phyloP scores from a whole-genome alignment of 257 asterid genomes.

The Avicennia marina region DNA sequence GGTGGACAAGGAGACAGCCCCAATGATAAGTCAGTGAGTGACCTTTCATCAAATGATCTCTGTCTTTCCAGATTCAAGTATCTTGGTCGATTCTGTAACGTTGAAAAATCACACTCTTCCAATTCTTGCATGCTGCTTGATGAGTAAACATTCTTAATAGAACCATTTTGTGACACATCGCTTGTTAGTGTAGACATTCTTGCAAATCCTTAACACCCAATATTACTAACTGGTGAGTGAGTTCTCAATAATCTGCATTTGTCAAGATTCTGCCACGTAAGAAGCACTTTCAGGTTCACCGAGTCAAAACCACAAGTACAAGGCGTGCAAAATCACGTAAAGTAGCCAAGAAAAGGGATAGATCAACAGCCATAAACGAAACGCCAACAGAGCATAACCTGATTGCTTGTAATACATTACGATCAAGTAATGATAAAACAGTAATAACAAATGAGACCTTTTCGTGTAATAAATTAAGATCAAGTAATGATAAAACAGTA shows the following conservation, averaged over 20 bases:
- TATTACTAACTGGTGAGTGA: background rate
- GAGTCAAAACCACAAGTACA: too few species aligned
- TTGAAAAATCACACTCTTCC: constrained; percentile 49
- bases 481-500: too few species aligned
- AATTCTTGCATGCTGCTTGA: constrained; percentile 30
- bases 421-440: too few species aligned
- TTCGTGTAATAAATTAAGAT: too few species aligned
- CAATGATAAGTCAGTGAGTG: constrained; percentile 37
- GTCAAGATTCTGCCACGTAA: too few species aligned
- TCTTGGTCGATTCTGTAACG: constrained; percentile 36
- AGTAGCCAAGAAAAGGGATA: too few species aligned
- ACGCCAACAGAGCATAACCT: too few species aligned
- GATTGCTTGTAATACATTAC: too few species aligned
- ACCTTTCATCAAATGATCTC: constrained; percentile 48
- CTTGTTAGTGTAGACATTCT: constrained; percentile 37
- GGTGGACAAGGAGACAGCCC: constrained; percentile 50
- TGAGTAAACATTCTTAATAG: constrained; percentile 33
- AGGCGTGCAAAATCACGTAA: too few species aligned
- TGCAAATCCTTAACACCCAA: constrained; percentile 9
- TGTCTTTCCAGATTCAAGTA: constrained; percentile 52
- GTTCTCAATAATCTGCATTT: constrained; percentile 18
- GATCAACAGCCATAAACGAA: too few species aligned
- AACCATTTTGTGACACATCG: constrained; percentile 38
- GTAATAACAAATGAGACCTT: too few species aligned
- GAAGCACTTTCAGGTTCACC: too few species aligned